Percentiles rank a stretch among this genome's conserved stretches.
These are phyloP conservation scores for Rubia occidens DNA, from an alignment of 305 asterid species.

Conservation along the genomic window DNA sequence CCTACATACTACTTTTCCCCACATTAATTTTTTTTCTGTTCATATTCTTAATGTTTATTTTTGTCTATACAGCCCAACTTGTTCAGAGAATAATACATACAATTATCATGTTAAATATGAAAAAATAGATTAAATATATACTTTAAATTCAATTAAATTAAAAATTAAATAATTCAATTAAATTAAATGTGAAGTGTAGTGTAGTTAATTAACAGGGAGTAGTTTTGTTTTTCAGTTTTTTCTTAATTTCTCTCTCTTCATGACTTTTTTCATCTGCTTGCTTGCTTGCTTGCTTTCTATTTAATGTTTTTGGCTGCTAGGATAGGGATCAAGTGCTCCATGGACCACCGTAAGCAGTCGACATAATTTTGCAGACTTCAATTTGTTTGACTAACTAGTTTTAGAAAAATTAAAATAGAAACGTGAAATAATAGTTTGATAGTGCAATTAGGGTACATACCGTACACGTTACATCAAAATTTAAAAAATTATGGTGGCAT, in stretches of 20 bases:
- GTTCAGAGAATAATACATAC: too few relatives aligned
- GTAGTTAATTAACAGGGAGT: too few relatives aligned
- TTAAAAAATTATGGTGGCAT: too few relatives aligned
- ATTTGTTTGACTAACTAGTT: not conserved
- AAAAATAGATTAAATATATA: too few relatives aligned
- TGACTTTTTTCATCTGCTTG: not conserved
- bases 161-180: too few relatives aligned
- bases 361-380: not conserved
- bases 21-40: too few relatives aligned
- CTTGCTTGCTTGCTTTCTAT: not conserved
- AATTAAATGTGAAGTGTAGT: too few relatives aligned
- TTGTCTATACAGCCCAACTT: too few relatives aligned
- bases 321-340: constrained; percentile 26
- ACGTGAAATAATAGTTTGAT: not conserved
- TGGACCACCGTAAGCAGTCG: constrained; percentile 15
- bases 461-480: not conserved
- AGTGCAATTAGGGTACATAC: not conserved
- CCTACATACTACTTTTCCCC: too few relatives aligned
- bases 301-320: constrained; percentile 10
- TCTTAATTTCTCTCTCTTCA: constrained; percentile 3
- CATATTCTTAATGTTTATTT: too few relatives aligned
- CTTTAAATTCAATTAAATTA: too few relatives aligned
- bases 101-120: too few relatives aligned
- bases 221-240: not conserved
- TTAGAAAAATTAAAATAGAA: not conserved